phyloP scores from a whole-genome alignment of 176 grass and related monocot species.

The Juncus inflexus region DNA sequence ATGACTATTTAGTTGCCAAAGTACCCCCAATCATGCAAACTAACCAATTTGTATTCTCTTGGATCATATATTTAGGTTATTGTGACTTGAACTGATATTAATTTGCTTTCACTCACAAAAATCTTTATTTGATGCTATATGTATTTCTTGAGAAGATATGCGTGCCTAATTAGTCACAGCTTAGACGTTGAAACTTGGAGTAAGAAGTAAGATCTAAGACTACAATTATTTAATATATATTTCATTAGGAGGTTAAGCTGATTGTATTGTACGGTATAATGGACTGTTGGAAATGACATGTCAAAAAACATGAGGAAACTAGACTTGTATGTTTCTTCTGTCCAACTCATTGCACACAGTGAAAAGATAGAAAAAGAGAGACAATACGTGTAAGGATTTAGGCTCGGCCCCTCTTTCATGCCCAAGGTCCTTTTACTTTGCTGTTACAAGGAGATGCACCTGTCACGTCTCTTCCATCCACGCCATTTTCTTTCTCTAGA shows the following conservation, averaged over 20 bases:
- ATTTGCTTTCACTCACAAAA: neutral
- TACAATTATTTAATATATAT: neutral
- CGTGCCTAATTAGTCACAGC: neutral
- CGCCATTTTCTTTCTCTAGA: too few relatives aligned
- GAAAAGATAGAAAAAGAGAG: neutral
- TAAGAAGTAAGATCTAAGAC: neutral
- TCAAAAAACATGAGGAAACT: constrained; percentile 10
- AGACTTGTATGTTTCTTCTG: constrained; percentile 11
- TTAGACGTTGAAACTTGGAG: neutral
- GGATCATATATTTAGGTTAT: too few relatives aligned
- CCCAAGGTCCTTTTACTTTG: too few relatives aligned
- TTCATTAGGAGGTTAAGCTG: neutral
- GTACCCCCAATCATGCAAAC: too few relatives aligned
- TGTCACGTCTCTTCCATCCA: too few relatives aligned
- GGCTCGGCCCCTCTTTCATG: too few relatives aligned
- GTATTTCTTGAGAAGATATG: neutral
- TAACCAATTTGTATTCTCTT: too few relatives aligned
- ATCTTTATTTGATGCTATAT: neutral
- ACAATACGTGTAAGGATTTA: too few relatives aligned
- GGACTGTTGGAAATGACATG: constrained; percentile 16
- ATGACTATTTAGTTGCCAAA: too few relatives aligned
- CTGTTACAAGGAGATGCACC: too few relatives aligned
- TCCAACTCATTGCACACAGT: constrained; percentile 26
- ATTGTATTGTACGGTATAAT: neutral
- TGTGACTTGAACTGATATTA: neutral